Conservation (phyloP, 2,329 filamentous ascomycete species). For the Rutstroemia sp. region DNA sequence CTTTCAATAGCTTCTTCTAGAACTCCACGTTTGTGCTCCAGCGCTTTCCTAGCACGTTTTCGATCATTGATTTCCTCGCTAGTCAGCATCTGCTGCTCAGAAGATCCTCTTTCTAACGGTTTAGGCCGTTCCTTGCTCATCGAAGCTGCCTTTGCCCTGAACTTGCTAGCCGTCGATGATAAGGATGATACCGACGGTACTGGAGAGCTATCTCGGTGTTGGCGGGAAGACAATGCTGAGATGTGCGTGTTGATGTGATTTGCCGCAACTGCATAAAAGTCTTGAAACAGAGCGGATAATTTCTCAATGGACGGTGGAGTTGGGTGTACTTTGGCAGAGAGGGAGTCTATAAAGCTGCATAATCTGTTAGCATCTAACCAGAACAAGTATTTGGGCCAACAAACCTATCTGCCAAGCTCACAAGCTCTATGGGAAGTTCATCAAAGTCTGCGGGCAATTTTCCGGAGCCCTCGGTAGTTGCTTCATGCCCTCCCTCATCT, state of each 20-base stretch:
- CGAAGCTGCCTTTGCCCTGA: slow-evolving; percentile 49
- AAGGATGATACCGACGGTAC: slow-evolving; percentile 47
- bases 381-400: background rate
- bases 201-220: slow-evolving; percentile 60
- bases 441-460: slow-evolving; percentile 53
- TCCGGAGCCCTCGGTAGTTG: slow-evolving; percentile 10
- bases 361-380: background rate
- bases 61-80: slow-evolving; percentile 73
- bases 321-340: slow-evolving; percentile 79
- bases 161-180: slow-evolving; percentile 47
- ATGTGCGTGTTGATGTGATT: slow-evolving; percentile 83
- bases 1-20: slow-evolving; percentile 90
- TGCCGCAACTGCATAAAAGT: slow-evolving; percentile 80
- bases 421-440: slow-evolving; percentile 87
- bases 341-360: slow-evolving; percentile 76
- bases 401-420: slow-evolving; percentile 82
- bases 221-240: slow-evolving; percentile 65
- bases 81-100: slow-evolving; percentile 83
- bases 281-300: slow-evolving; percentile 82
- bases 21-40: slow-evolving; percentile 69
- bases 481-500: slow-evolving; percentile 26
- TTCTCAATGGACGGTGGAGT: slow-evolving; percentile 77
- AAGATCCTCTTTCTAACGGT: slow-evolving; percentile 29
- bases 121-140: slow-evolving; percentile 46
- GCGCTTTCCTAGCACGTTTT: slow-evolving; percentile 66